Evolutionary conservation across 2,329 filamentous ascomycete species (phyloP).

Genomic region (Cladosporium colombiae): DNA sequence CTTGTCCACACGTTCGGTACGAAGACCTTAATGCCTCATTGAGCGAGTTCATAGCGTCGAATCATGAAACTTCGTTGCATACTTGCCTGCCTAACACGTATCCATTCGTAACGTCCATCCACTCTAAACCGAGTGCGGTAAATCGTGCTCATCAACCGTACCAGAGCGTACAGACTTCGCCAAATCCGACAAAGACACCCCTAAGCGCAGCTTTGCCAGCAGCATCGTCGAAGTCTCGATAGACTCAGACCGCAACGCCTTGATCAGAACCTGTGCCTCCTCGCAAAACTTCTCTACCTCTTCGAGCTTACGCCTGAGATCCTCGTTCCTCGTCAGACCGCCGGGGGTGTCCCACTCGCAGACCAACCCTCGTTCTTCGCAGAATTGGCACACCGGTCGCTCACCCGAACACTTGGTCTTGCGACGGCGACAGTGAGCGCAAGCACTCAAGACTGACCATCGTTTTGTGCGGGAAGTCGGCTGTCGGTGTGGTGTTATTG

Average conservation of each 20-base stretch:
- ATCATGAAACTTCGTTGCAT: not conserved
- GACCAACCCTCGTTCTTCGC: not conserved
- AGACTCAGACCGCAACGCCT: not conserved
- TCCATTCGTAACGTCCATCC: not conserved
- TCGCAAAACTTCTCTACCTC: not conserved
- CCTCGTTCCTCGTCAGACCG: conserved; percentile 3
- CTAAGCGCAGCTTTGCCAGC: not conserved
- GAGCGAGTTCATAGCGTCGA: not conserved
- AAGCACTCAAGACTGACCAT: not conserved
- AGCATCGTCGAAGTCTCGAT: not conserved
- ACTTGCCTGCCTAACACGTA: not conserved
- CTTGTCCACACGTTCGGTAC: not conserved
- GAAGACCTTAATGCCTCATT: not conserved
- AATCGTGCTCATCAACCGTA: not conserved
- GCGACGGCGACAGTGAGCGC: not conserved
- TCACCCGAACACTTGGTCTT: conserved; percentile 3
- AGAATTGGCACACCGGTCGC: not conserved
- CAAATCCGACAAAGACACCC: not conserved
- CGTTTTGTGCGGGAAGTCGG: not conserved
- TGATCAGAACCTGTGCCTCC: not conserved
- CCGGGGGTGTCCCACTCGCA: not conserved
- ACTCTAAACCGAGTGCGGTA: not conserved
- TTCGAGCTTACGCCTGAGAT: not conserved
- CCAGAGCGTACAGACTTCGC: not conserved
- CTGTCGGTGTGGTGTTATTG: not conserved